Percentiles rank a stretch among this genome's conserved stretches.
Conservation (phyloP, 2,329 filamentous ascomycete genomes). For the Cryphonectria japonica region DNA sequence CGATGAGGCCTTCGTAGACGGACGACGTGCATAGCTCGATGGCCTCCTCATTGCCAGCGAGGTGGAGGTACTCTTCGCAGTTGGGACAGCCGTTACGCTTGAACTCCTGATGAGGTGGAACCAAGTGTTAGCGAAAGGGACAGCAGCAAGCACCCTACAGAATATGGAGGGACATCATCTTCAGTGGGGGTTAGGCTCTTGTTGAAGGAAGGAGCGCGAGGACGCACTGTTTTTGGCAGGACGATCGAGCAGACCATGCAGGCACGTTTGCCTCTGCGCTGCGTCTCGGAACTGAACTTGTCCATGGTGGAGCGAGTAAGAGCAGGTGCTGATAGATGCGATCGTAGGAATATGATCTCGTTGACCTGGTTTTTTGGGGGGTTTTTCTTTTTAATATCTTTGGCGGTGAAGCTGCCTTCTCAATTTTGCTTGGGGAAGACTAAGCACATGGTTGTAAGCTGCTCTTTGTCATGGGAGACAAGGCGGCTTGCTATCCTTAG, state of each 20-base stretch:
- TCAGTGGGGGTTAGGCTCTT: neutral
- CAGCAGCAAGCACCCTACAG: constrained; percentile 3
- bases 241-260: constrained; percentile 99
- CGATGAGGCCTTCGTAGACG: constrained; percentile 92
- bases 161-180: neutral
- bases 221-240: constrained; percentile 72
- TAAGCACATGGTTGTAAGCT: neutral
- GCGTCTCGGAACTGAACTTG: constrained; percentile 38
- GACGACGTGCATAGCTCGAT: constrained; percentile 94
- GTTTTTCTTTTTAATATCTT: neutral
- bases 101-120: constrained; percentile 67
- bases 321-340: neutral
- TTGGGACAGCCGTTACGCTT: constrained; percentile 88
- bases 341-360: neutral
- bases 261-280: constrained; percentile 86
- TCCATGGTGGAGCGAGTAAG: constrained; percentile 1
- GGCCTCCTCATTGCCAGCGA: constrained; percentile 76
- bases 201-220: neutral
- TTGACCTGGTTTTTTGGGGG: too few species aligned
- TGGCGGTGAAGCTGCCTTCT: neutral
- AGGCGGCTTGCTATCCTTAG: neutral
- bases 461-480: neutral
- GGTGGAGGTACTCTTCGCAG: constrained; percentile 89
- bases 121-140: constrained; percentile 29
- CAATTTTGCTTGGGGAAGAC: neutral